Evolutionary conservation across 139 green algal species (phyloP).

Genomic region (Chlamydomonas applanata): DNA sequence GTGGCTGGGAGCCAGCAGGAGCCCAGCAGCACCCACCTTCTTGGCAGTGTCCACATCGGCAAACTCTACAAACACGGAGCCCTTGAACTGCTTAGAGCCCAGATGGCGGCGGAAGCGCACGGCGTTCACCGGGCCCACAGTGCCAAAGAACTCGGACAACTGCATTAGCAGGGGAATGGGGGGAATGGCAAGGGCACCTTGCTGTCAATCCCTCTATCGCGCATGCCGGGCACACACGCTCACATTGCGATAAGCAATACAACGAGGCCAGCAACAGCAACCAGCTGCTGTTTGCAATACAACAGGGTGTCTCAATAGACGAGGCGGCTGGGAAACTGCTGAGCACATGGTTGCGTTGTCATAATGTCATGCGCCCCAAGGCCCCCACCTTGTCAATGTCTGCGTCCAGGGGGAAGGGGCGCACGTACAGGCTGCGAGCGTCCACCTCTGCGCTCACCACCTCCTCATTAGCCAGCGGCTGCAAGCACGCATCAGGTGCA

Average conservation of each 20-base stretch:
- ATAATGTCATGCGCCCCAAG: no score
- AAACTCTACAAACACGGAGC: conserved; percentile 81
- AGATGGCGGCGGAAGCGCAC: conserved; percentile 79
- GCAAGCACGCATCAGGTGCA: not conserved
- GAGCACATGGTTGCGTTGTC: no score
- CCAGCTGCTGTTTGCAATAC: no score
- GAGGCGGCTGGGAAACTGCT: no score
- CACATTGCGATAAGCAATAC: no score
- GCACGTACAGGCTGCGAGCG: conserved; percentile 67
- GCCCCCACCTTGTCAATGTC: conserved; percentile 24
- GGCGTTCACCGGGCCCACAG: conserved; percentile 44
- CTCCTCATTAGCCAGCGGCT: conserved; percentile 31
- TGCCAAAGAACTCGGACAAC: conserved; percentile 55
- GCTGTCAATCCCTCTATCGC: no score
- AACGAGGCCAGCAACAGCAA: no score
- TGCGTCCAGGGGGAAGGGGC: conserved; percentile 72
- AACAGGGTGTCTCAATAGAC: no score
- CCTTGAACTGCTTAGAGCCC: conserved; percentile 79
- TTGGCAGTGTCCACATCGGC: conserved; percentile 45
- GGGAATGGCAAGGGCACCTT: no score
- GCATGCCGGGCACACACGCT: no score
- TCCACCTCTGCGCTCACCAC: conserved; percentile 58
- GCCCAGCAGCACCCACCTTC: conserved; percentile 27
- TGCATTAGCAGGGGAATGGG: not conserved
- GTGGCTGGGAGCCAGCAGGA: not conserved